A percentile compares a stretch with the other conserved stretches of the same genome.
Evolutionary conservation across 148 eudicot species (phyloP).

Genomic region (Rhododendron molle): DNA sequence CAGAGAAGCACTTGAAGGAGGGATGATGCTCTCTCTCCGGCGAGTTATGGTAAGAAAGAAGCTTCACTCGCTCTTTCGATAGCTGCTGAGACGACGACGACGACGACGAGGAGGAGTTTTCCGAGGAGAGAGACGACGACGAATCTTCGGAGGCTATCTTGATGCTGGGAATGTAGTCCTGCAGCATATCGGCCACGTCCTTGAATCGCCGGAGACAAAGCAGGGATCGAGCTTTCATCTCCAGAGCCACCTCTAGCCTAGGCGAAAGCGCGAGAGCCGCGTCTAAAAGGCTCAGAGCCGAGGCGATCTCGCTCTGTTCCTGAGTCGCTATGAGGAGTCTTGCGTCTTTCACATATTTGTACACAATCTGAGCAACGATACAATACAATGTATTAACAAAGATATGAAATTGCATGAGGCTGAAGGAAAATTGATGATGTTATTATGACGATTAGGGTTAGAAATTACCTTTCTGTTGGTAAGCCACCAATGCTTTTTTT

Average conservation of each 20-base stretch:
- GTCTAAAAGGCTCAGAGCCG: slow-evolving; percentile 67
- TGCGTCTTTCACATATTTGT: slow-evolving; percentile 70
- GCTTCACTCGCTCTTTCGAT: slow-evolving; percentile 66
- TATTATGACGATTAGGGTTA: neutral
- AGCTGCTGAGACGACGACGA: slow-evolving; percentile 42
- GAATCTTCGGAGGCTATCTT: slow-evolving; percentile 45
- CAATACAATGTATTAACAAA: no score
- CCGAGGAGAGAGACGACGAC: slow-evolving; percentile 56
- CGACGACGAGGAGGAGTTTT: slow-evolving; percentile 56
- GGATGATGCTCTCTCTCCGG: slow-evolving; percentile 33
- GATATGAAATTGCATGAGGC: neutral
- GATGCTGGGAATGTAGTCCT: slow-evolving; percentile 86
- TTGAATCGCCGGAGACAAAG: slow-evolving; percentile 67
- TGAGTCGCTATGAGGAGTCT: slow-evolving; percentile 51
- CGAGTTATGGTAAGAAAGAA: slow-evolving; percentile 35
- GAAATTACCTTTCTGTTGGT: slow-evolving; percentile 72
- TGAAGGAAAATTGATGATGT: neutral
- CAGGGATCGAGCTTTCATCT: slow-evolving; percentile 70
- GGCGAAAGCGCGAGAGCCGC: slow-evolving; percentile 67
- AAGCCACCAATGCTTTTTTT: slow-evolving; percentile 94
- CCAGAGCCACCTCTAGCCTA: slow-evolving; percentile 57
- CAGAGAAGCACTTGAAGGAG: slow-evolving; percentile 79
- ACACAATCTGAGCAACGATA: slow-evolving; percentile 52
- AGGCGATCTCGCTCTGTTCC: slow-evolving; percentile 48
- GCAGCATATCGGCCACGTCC: slow-evolving; percentile 82